phyloP scores from a whole-genome alignment of 1,139 yeast genomes.

The Candida freyschussii region DNA sequence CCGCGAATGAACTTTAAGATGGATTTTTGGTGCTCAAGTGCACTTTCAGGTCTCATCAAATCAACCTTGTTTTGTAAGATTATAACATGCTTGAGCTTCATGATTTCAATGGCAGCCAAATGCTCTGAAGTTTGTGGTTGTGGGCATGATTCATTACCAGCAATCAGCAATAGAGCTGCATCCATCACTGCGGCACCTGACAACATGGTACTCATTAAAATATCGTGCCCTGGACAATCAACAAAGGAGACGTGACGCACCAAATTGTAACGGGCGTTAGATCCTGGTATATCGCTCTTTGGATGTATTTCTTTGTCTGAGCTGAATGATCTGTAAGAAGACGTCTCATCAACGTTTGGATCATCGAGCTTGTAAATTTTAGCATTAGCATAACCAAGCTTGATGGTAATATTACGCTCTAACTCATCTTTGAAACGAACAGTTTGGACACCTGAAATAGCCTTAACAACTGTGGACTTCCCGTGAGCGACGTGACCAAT shows the following conservation, averaged over 20 bases:
- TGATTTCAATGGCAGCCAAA: constrained; percentile 98
- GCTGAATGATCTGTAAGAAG: constrained; percentile 89
- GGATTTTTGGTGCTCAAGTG: constrained; percentile 91
- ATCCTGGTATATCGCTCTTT: constrained; percentile 81
- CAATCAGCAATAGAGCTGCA: constrained; percentile 92
- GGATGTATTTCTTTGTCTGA: constrained; percentile 94
- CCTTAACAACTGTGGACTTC: constrained; percentile 96
- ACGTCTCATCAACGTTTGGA: constrained; percentile 88
- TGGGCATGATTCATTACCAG: constrained; percentile 99
- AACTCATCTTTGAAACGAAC: constrained; percentile 98
- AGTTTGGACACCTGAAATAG: constrained; percentile 97
- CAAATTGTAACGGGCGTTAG: constrained; percentile 80
- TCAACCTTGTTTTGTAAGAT: constrained; percentile 98
- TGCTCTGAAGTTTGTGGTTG: constrained; percentile 99
- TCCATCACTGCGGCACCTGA: constrained; percentile 99
- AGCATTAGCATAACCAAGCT: constrained; percentile 98
- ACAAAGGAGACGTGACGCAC: constrained; percentile 97
- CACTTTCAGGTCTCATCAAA: constrained; percentile 96
- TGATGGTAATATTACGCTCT: constrained; percentile 98
- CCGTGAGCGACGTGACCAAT: constrained; percentile 99
- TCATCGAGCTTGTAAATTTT: constrained; percentile 93
- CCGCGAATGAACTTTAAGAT: constrained; percentile 91
- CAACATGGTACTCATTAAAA: constrained; percentile 99
- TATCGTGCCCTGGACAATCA: constrained; percentile 99
- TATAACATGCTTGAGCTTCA: constrained; percentile 96